These are phyloP conservation scores for Penicillium fimorum DNA, from an alignment of 495 filamentous ascomycete genomes.

Conservation along the genomic window DNA sequence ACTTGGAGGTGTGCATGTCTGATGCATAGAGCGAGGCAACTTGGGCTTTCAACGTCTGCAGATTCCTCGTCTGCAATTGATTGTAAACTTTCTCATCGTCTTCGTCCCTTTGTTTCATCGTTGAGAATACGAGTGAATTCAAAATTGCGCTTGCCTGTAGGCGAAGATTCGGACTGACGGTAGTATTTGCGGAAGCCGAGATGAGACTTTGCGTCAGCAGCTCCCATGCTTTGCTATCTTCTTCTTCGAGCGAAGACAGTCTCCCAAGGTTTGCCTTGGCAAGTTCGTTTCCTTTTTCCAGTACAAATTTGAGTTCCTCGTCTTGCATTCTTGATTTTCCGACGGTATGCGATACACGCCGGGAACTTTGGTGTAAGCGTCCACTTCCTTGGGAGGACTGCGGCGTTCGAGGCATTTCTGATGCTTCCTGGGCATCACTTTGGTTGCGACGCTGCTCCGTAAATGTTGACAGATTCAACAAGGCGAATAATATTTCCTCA, in stretches of 20 bases:
- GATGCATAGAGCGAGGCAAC: constrained; percentile 51
- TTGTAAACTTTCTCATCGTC: constrained; percentile 38
- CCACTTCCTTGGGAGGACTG: constrained; percentile 33
- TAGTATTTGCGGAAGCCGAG: constrained; percentile 54
- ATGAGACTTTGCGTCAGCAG: constrained; percentile 69
- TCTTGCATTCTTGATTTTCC: constrained; percentile 47
- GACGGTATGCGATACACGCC: constrained; percentile 54
- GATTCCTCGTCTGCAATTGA: constrained; percentile 64
- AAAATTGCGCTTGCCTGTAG: constrained; percentile 71
- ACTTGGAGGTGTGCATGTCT: constrained; percentile 27
- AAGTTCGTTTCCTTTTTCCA: constrained; percentile 78
- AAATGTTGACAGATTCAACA: constrained; percentile 63
- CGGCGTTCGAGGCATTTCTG: constrained; percentile 24
- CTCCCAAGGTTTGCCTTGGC: constrained; percentile 76
- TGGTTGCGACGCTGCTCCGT: constrained; percentile 32
- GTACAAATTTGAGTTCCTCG: constrained; percentile 61
- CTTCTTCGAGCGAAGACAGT: constrained; percentile 58
- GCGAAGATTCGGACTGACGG: constrained; percentile 59
- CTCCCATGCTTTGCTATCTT: constrained; percentile 69
- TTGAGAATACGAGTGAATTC: constrained; percentile 64
- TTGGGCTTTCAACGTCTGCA: constrained; percentile 63
- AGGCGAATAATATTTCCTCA: constrained; percentile 68
- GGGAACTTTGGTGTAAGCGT: constrained; percentile 54
- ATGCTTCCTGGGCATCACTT: constrained; percentile 23
- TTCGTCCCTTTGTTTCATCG: constrained; percentile 35